These are phyloP conservation scores for Lachnellula cervina DNA, from an alignment of 2,329 filamentous ascomycete species.

Conservation along the genomic window DNA sequence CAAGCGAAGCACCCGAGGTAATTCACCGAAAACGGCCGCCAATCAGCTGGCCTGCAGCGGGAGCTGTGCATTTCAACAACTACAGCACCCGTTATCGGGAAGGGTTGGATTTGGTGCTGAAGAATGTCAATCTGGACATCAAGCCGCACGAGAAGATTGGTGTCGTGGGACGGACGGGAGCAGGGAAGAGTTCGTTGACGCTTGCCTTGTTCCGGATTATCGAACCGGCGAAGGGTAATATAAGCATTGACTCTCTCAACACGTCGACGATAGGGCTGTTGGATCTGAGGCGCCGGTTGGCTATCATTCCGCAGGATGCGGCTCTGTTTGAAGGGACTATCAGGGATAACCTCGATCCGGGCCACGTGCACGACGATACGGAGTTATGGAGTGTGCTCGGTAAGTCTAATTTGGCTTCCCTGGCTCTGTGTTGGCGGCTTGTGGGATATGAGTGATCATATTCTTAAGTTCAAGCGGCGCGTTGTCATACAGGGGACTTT, in stretches of 20 bases:
- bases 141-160: conserved; percentile 97
- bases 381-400: conserved; percentile 94
- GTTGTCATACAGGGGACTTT: conserved; percentile 17
- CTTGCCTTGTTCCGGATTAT: conserved; percentile 94
- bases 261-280: conserved; percentile 86
- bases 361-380: conserved; percentile 91
- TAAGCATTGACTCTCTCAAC: conserved; percentile 84
- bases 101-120: conserved; percentile 85
- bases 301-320: conserved; percentile 97
- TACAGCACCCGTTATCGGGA: conserved; percentile 92
- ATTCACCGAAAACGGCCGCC: conserved; percentile 82
- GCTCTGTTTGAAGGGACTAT: conserved; percentile 92
- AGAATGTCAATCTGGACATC: conserved; percentile 87
- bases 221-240: conserved; percentile 74
- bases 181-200: conserved; percentile 92
- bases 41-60: conserved; percentile 85
- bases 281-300: conserved; percentile 81
- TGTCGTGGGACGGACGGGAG: conserved; percentile 91
- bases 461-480: conserved; percentile 19
- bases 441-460: conserved; percentile 26
- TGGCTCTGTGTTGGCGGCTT: conserved; percentile 7
- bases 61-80: conserved; percentile 84
- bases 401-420: conserved; percentile 44
- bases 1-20: conserved; percentile 91
- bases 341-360: conserved; percentile 92